Base-by-base conservation (phyloP, 352 stramenopile genomes). In the Globisporangium recalcitrans region DNA sequence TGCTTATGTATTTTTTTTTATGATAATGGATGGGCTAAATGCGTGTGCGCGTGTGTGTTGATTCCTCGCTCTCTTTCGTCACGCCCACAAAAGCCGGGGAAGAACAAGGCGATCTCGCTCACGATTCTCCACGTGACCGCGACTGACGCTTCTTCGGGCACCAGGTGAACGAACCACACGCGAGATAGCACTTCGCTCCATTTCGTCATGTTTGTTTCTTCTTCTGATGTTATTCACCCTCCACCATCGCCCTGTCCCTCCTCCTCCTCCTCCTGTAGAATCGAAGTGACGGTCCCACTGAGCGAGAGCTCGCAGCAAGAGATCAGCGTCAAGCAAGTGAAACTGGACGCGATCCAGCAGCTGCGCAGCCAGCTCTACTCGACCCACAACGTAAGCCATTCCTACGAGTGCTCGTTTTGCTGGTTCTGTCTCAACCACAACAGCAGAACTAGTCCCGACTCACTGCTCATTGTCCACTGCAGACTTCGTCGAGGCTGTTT, bases 271-370 rank as follows among this genome's bases (percentile, higher is more conserved):
- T 21, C 16, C n/a, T 58, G n/a, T 31, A 70, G 64, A 38, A 60
- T 76, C 11, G 75, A 74, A 21, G 78, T 74, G 11, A 63, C 75
- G 44, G 51, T 85, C 1, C 74, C 76, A 4, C 55, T 85, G 10
- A 77, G 70, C 13, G 64, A 75, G 29, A 60, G 56, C 8, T 82
- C 74, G 9, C 62, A 73, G 46, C 58, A 70, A 3, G 60, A 64
- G 49, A 66, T 85, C 42, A 71, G 46, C 52, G 65, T 85, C 3
- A 68, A 72, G 24, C 79, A 84, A 40, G 73, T 90, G n/a, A 90
- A 90, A 57, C 34, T 79, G 22, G 73, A 87, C 42, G 81, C 74
- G 1, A 63, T 88, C 47, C 73, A 78, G 36, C 78, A 85, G 36
- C 70, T 90, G 21, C 65, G 72, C 61, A 69, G 61, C 26, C 68